Base-by-base conservation (phyloP, 768 basidiomycete species). In the Auricularia sp. region DNA sequence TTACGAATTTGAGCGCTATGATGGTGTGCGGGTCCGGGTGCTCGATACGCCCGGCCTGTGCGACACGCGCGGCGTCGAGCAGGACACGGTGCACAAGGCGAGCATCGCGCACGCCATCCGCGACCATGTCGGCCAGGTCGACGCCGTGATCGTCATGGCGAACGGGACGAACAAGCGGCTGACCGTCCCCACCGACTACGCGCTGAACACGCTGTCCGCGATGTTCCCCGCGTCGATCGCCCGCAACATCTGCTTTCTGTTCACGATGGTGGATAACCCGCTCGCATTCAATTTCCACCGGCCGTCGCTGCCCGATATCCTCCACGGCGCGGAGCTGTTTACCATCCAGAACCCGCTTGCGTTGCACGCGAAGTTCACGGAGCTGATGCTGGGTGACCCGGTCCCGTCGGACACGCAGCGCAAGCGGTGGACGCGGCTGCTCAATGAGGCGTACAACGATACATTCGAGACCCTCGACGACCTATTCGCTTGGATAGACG, bases 31-130 rank as follows among this genome's bases (percentile, higher is more conserved):
- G 14, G 56, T 74, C 3, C 7, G 58, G 12, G 54, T 74, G 59
- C 70, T 74, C 29, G 73, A 74, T 63, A 74, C 73, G 7, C 73
- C 73, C 44, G 73, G 73, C 12, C 68, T 74, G 29, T 69, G 67
- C 11, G 73, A 74, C 61, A 73, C 73, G 8, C 71, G 73, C 33
- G 73, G 73, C 29, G 56, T 70, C 16, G 66, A 67, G 14, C 66
- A 71, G 39, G 71, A 74, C 42, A 65, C 71, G 53, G 34, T 53
- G 16, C 73, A 73, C 64, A 73, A 72, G 66, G 61, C 47, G 16
- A 64, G 66, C 36, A 73, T 74, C 65, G 72, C 73, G 6, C 66
- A 66, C 3, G 67, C 66, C 33, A 72, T 74, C 56, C 61, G 61
- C 35, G 63, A 66, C n/a, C 59, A 70, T 23, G 62, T 72, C 63